phyloP scores from a whole-genome alignment of 306 rosid species.

The Erythrophleum fordii region DNA sequence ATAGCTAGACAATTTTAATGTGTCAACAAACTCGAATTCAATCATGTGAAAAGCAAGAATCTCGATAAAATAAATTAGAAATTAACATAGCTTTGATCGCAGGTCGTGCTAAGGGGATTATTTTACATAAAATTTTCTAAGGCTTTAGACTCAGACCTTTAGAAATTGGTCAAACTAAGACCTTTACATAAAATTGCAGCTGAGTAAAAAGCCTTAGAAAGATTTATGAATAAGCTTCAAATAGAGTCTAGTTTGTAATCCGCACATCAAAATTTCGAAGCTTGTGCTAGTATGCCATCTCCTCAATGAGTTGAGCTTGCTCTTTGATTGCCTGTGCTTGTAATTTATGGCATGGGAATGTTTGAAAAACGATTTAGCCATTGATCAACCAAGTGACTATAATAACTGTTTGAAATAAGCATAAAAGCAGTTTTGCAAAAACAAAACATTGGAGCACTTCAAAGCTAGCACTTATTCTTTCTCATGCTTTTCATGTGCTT shows the following conservation, averaged over 20 bases:
- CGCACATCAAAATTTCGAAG: constrained; percentile 86
- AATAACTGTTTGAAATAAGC: background rate
- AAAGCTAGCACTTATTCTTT: constrained; percentile 80
- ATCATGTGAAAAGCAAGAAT: background rate
- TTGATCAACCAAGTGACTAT: background rate
- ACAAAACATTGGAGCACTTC: constrained; percentile 81
- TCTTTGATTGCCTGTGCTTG: constrained; percentile 99
- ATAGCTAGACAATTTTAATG: too few species aligned
- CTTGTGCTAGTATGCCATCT: constrained; percentile 98
- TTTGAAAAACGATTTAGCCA: constrained; percentile 5
- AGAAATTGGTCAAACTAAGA: background rate
- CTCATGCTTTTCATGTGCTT: constrained; percentile 82
- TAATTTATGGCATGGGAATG: constrained; percentile 27
- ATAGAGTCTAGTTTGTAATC: constrained; percentile 27
- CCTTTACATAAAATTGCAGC: constrained; percentile 21
- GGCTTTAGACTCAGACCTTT: background rate
- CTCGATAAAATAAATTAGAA: background rate
- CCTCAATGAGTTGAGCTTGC: constrained; percentile 98
- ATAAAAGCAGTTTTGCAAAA: constrained; percentile 27
- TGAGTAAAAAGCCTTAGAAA: constrained; percentile 10
- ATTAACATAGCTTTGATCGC: background rate
- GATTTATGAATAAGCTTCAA: background rate
- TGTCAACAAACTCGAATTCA: too few species aligned
- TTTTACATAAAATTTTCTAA: background rate
- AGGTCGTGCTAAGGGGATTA: background rate